Evolutionary conservation across 2,329 filamentous ascomycete species (phyloP), one percentile per base, ranked within the genome.

Genomic region (Cadophora luteo-olivacea): DNA sequence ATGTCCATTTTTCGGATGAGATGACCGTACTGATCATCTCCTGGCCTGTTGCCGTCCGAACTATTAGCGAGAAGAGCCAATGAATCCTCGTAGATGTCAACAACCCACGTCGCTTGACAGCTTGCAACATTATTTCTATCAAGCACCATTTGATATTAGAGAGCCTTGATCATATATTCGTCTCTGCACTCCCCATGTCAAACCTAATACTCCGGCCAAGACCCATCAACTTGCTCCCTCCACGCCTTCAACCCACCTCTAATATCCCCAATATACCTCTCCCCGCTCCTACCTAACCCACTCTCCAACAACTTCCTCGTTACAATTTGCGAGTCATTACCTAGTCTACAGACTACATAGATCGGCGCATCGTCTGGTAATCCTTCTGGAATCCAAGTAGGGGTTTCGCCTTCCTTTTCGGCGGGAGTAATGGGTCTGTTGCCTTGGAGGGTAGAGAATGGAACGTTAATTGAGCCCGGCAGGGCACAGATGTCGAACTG

Each of bases 401-500:
- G 72, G 22, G 58, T 45, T 66, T 75, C 32, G 64, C 67, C 48
- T 25, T 70, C 49, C 5, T 3, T 29, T 29, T 5, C 29, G 5
- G 29, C 29, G 9, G 14, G 41, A 24, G 29, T 36, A n/a, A 45
- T 14, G 2, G 24, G 58, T 76, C 73, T 14, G 76, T 72, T 69
- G 71, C 4, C 75, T 70, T 36, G 72, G 19, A 87, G 80, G 0
- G 79, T 82, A 14, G 88, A 91, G 75, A 91, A 92, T 0, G 88
- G 92, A 0, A 94, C 78, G 73, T 93, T 97, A 62, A 97, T 81
- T 32, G 92, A 93, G 0, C 91, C 91, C 0, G 89, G 83, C 8
- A 99, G 83, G 69, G 85, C 89, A 71, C 91, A 94, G 55, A 98
- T 89, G 19, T 91, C 90, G 72, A 92, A 97, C 69, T 97, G 93